phyloP scores from a whole-genome alignment of 2,329 filamentous ascomycete species.

The Parastagonospora avenae region DNA sequence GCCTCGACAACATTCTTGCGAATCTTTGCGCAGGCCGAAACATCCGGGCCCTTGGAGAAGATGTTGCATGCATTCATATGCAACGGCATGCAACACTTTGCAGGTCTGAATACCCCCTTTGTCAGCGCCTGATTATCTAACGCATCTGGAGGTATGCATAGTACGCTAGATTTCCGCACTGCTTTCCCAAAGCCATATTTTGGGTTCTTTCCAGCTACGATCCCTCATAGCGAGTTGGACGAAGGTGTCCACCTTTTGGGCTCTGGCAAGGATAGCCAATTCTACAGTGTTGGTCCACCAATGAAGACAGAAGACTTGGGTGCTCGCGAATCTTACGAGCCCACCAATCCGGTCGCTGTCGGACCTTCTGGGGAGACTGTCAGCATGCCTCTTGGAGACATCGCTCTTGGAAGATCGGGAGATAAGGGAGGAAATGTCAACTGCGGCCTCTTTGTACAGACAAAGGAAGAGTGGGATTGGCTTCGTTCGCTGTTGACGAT shows the following conservation, averaged over 20 bases:
- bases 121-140: not conserved
- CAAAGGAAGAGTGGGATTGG: slow-evolving; percentile 31
- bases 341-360: slow-evolving; percentile 24
- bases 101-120: not conserved
- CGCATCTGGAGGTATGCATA: too few relatives aligned
- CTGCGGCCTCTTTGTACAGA: slow-evolving; percentile 27
- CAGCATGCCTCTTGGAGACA: slow-evolving; percentile 41
- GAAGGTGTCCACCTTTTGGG: slow-evolving; percentile 5
- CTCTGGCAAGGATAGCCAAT: slow-evolving; percentile 1
- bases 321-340: slow-evolving; percentile 30
- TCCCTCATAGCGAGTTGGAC: not conserved
- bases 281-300: slow-evolving; percentile 9
- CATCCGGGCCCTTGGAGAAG: not conserved
- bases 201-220: too few relatives aligned
- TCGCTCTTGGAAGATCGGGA: slow-evolving; percentile 31
- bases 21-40: not conserved
- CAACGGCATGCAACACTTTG: not conserved
- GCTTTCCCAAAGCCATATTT: too few relatives aligned
- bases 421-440: slow-evolving; percentile 35
- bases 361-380: slow-evolving; percentile 39
- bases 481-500: slow-evolving; percentile 18
- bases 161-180: too few relatives aligned
- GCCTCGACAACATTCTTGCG: not conserved
- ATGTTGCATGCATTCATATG: not conserved
- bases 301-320: not conserved